These are phyloP conservation scores for Colletotrichum gloeosporioides DNA, from an alignment of 2,329 filamentous ascomycete species.

Conservation along the genomic window DNA sequence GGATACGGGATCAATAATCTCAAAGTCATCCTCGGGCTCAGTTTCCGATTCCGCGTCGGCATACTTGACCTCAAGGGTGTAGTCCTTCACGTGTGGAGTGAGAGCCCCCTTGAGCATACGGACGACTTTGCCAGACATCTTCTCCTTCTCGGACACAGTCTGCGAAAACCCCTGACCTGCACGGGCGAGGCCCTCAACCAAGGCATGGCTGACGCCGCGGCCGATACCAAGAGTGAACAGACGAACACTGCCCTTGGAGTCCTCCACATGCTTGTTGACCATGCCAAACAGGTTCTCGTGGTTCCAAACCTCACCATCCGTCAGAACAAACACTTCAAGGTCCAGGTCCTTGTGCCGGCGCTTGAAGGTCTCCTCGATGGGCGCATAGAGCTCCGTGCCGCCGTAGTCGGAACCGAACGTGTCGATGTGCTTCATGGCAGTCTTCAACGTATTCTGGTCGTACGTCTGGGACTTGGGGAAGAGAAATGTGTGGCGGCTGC, in stretches of 20 bases:
- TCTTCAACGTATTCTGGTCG: conserved; percentile 44
- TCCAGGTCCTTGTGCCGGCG: conserved; percentile 49
- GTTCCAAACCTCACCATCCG: conserved; percentile 61
- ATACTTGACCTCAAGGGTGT: conserved; percentile 68
- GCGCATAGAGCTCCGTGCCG: conserved; percentile 57
- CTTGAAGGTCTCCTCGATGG: conserved; percentile 49
- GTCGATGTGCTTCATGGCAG: conserved; percentile 47
- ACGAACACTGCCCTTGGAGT: conserved; percentile 49
- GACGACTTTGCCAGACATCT: conserved; percentile 72
- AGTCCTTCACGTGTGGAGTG: conserved; percentile 69
- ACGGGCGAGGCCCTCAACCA: conserved; percentile 60
- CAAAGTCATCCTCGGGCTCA: conserved; percentile 57
- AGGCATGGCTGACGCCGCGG: conserved; percentile 50
- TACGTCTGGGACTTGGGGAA: conserved; percentile 54
- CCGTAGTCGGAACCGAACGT: conserved; percentile 52
- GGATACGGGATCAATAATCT: conserved; percentile 63
- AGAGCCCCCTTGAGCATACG: conserved; percentile 77
- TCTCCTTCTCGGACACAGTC: conserved; percentile 65
- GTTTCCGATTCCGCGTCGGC: conserved; percentile 19
- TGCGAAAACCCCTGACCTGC: conserved; percentile 66
- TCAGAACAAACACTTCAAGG: conserved; percentile 60
- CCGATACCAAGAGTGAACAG: conserved; percentile 64
- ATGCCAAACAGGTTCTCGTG: conserved; percentile 48
- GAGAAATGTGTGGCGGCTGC: conserved; percentile 49
- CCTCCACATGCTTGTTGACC: conserved; percentile 44